phyloP scores from a whole-genome alignment of 495 filamentous ascomycete species.

The Talaromyces borbonicus region DNA sequence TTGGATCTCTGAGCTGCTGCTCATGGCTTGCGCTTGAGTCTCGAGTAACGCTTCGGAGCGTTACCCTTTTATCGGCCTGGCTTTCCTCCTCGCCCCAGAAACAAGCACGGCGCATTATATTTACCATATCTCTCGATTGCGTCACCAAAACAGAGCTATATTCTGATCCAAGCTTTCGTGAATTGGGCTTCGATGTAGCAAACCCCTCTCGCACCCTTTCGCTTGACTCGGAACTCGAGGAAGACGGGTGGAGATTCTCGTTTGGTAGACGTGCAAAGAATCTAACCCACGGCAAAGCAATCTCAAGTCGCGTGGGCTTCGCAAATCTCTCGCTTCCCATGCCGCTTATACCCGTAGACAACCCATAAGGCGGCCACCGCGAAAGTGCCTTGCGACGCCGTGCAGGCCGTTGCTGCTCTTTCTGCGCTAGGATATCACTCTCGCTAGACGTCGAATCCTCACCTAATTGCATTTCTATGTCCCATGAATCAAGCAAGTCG shows the following conservation, averaged over 20 bases:
- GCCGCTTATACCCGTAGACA: conserved; percentile 24
- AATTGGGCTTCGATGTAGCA: conserved; percentile 1
- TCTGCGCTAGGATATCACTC: neutral
- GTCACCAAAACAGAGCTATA: conserved; percentile 17
- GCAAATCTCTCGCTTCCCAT: conserved; percentile 12
- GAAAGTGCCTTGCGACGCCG: conserved; percentile 28
- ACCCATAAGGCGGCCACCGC: conserved; percentile 33
- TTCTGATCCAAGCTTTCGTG: neutral
- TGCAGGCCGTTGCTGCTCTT: conserved; percentile 2
- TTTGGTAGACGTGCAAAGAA: conserved; percentile 12
- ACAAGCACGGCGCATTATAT: conserved; percentile 30
- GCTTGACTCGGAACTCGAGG: neutral
- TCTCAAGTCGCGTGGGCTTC: conserved; percentile 16
- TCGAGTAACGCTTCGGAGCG: neutral
- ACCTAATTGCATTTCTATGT: conserved; percentile 4
- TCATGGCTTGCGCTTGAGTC: neutral
- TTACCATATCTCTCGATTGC: conserved; percentile 32
- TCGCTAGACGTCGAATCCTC: neutral
- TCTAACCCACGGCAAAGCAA: conserved; percentile 26
- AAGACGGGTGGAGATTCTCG: neutral
- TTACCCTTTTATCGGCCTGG: conserved; percentile 22
- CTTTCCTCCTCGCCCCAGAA: conserved; percentile 32
- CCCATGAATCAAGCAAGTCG: conserved; percentile 8
- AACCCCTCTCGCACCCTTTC: neutral
- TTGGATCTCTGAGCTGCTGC: neutral